These are phyloP conservation scores for Agaricus subrufescens DNA, from an alignment of 768 basidiomycete genomes.

Conservation along the genomic window DNA sequence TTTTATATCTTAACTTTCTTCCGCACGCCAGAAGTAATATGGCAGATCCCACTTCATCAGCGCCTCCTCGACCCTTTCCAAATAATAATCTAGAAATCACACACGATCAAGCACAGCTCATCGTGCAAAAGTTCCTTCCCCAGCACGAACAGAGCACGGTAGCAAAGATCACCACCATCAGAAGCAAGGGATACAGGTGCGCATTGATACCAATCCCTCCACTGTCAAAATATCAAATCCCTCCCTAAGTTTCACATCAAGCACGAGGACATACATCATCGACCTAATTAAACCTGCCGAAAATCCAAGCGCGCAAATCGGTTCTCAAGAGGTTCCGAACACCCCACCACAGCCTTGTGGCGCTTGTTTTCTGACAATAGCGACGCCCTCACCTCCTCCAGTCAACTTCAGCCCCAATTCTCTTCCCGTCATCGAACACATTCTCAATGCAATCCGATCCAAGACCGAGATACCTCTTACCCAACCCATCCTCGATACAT, in stretches of 20 bases:
- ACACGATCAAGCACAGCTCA: conserved; percentile 9
- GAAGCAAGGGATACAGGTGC: conserved; percentile 22
- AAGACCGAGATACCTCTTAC: conserved; percentile 49
- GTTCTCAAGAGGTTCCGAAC: not conserved
- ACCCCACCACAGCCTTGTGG: not conserved
- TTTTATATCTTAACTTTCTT: not conserved
- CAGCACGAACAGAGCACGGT: conserved; percentile 8
- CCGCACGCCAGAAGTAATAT: conserved; percentile 1
- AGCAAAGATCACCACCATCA: conserved; percentile 13
- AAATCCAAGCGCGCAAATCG: not conserved
- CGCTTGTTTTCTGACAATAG: conserved; percentile 27
- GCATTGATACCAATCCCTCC: not conserved
- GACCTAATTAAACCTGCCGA: conserved; percentile 14
- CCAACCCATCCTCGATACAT: conserved; percentile 43
- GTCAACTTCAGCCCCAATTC: conserved; percentile 28
- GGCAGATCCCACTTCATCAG: not conserved
- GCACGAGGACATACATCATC: conserved; percentile 18
- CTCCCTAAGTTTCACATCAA: conserved; percentile 16
- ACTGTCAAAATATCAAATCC: not conserved
- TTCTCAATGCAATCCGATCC: conserved; percentile 37
- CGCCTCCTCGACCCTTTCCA: not conserved
- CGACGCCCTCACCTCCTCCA: conserved; percentile 1
- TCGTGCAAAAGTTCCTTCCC: conserved; percentile 10
- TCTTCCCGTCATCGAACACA: conserved; percentile 30
- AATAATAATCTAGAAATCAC: conserved; percentile 5